Conservation (phyloP, 495 filamentous ascomycete genomes). For the Xanthoparmelia taractica region DNA sequence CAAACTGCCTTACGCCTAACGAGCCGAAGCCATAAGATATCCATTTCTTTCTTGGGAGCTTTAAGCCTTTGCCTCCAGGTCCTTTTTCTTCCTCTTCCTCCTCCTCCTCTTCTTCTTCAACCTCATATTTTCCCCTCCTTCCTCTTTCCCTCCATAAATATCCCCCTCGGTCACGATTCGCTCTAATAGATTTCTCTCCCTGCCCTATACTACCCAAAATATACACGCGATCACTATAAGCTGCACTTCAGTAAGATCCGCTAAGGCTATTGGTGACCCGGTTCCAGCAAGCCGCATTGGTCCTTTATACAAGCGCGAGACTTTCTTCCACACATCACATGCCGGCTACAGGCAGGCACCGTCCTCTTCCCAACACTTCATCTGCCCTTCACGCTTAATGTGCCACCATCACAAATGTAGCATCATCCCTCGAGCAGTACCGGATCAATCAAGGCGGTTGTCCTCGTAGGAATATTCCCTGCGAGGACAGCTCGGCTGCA, state of each 20-base stretch:
- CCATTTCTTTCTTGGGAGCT: neutral
- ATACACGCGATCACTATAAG: conserved; percentile 4
- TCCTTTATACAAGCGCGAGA: conserved; percentile 12
- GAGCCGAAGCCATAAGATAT: conserved; percentile 4
- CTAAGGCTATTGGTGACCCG: neutral
- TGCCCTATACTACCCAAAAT: neutral
- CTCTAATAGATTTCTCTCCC: neutral
- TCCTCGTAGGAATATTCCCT: conserved; percentile 20
- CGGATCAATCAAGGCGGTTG: conserved; percentile 9
- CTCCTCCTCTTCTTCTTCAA: conserved; percentile 5
- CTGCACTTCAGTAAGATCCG: neutral
- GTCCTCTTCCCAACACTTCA: neutral
- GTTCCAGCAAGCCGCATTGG: conserved; percentile 12
- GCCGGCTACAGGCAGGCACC: conserved; percentile 3
- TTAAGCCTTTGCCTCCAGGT: neutral
- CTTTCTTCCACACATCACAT: conserved; percentile 9
- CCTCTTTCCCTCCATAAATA: neutral
- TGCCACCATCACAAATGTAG: conserved; percentile 19
- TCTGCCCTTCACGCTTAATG: conserved; percentile 1
- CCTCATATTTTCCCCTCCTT: neutral
- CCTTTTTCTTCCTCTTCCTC: neutral
- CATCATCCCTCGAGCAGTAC: neutral
- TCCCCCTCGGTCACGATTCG: neutral
- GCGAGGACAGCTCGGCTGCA: conserved; percentile 21
- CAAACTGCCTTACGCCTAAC: conserved; percentile 7